Percentiles rank a stretch among this genome's conserved stretches.
phyloP scores from a whole-genome alignment of 2,329 filamentous ascomycete species.

The Rhytidhysteron rufulum region DNA sequence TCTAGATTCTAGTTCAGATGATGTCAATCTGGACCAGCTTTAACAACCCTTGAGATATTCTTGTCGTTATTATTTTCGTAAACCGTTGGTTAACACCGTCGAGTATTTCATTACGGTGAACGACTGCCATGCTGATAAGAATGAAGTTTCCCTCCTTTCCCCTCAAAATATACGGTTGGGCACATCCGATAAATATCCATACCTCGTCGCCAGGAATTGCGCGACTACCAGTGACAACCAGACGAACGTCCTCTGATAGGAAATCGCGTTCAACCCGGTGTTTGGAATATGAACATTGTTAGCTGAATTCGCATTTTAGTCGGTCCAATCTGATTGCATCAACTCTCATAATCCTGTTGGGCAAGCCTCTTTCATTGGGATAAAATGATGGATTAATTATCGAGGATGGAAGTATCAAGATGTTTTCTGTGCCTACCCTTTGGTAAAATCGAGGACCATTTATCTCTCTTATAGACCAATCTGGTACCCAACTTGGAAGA shows the following conservation, averaged over 20 bases:
- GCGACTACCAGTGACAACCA: neutral
- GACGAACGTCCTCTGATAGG: neutral
- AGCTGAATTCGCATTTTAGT: neutral
- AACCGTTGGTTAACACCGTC: too few species aligned
- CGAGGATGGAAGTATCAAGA: neutral
- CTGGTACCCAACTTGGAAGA: neutral
- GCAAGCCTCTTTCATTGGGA: neutral
- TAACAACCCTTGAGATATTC: too few species aligned
- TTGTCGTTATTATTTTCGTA: too few species aligned
- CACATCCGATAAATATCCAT: neutral
- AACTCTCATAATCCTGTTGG: neutral
- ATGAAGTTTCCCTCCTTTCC: neutral
- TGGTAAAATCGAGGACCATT: neutral
- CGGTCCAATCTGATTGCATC: neutral
- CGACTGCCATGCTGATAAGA: neutral
- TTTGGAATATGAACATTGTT: neutral
- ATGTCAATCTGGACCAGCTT: too few species aligned
- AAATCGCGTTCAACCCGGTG: neutral
- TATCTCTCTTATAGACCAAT: neutral
- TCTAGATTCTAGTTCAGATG: too few species aligned
- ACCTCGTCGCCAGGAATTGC: neutral
- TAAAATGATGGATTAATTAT: neutral
- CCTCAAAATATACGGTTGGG: neutral
- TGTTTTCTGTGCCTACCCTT: neutral
- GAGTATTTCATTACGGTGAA: too few species aligned